phyloP scores from a whole-genome alignment of 106 monocot genomes.

The Chionographis japonica region DNA sequence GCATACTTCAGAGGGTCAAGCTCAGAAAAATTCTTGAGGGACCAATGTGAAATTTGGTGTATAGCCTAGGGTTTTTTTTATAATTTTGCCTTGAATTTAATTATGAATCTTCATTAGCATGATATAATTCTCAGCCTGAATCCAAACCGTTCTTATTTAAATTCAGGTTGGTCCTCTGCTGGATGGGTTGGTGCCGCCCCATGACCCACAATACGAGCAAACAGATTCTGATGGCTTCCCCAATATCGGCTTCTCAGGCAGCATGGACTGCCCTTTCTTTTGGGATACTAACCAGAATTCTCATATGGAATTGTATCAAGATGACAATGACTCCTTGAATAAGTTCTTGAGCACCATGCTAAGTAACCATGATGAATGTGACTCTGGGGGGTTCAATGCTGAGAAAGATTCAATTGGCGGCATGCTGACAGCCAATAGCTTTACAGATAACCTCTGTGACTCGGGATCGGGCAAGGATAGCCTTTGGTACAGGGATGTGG shows the following conservation, averaged over 20 bases:
- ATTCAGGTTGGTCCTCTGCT: slow-evolving; percentile 30
- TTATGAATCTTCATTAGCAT: no score
- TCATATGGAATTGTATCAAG: slow-evolving; percentile 8
- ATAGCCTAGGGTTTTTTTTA: no score
- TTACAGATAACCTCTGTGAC: background rate
- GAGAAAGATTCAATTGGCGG: slow-evolving; percentile 15
- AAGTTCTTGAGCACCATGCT: slow-evolving; percentile 28
- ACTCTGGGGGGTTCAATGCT: slow-evolving; percentile 1
- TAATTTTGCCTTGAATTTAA: no score
- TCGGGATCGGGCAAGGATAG: slow-evolving; percentile 11
- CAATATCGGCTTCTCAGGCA: slow-evolving; percentile 28
- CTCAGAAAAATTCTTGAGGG: no score
- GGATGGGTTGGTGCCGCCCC: slow-evolving; percentile 19
- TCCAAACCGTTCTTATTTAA: background rate
- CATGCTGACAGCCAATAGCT: background rate
- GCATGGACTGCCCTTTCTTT: slow-evolving; percentile 31
- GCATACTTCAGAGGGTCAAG: no score
- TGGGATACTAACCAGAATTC: slow-evolving; percentile 11
- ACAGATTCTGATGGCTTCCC: slow-evolving; percentile 21
- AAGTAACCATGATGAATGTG: slow-evolving; percentile 17
- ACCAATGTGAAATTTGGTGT: no score
- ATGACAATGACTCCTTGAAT: slow-evolving; percentile 16
- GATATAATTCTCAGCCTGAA: slow-evolving; percentile 1
- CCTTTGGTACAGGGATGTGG: slow-evolving; percentile 10
- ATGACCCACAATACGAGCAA: slow-evolving; percentile 15